Percentiles rank a stretch among this genome's conserved stretches.
phyloP scores from a whole-genome alignment of 2,329 filamentous ascomycete genomes.

The Rhynchosporium agropyri region DNA sequence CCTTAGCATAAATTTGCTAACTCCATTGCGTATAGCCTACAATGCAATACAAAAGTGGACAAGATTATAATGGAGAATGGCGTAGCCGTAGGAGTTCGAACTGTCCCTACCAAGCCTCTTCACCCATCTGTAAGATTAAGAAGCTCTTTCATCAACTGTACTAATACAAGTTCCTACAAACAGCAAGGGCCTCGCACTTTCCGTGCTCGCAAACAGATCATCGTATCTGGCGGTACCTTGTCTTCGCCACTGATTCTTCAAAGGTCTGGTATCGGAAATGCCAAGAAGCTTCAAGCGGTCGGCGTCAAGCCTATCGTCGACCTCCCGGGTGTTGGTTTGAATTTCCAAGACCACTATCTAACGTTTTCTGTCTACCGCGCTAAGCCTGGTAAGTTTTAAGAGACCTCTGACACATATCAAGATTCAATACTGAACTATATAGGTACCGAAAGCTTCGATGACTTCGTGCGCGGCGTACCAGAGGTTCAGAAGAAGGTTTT shows the following conservation, averaged over 20 bases:
- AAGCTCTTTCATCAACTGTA: slow-evolving; percentile 15
- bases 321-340: slow-evolving; percentile 55
- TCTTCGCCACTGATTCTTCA: slow-evolving; percentile 54
- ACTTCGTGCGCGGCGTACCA: slow-evolving; percentile 75
- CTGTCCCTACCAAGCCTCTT: slow-evolving; percentile 71
- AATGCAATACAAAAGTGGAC: slow-evolving; percentile 59
- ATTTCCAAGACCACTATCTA: slow-evolving; percentile 61
- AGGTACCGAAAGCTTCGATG: slow-evolving; percentile 76
- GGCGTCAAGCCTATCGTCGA: slow-evolving; percentile 52
- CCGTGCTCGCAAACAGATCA: slow-evolving; percentile 48
- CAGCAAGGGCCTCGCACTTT: slow-evolving; percentile 41
- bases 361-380: slow-evolving; percentile 52
- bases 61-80: slow-evolving; percentile 60
- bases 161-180: slow-evolving; percentile 35
- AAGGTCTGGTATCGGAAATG: slow-evolving; percentile 60
- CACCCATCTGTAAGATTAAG: slow-evolving; percentile 48
- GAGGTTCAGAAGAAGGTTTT: slow-evolving; percentile 72
- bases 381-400: slow-evolving; percentile 29
- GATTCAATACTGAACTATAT: slow-evolving; percentile 39
- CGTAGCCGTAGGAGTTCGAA: slow-evolving; percentile 70
- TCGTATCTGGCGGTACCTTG: slow-evolving; percentile 47
- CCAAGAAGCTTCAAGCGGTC: slow-evolving; percentile 50
- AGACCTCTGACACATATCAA: background rate
- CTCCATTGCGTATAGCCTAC: slow-evolving; percentile 42
- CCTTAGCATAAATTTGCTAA: too few relatives aligned